Evolutionary conservation across 2,329 filamentous ascomycete genomes (phyloP).

Genomic region (Phyllosticta citribraziliensis): DNA sequence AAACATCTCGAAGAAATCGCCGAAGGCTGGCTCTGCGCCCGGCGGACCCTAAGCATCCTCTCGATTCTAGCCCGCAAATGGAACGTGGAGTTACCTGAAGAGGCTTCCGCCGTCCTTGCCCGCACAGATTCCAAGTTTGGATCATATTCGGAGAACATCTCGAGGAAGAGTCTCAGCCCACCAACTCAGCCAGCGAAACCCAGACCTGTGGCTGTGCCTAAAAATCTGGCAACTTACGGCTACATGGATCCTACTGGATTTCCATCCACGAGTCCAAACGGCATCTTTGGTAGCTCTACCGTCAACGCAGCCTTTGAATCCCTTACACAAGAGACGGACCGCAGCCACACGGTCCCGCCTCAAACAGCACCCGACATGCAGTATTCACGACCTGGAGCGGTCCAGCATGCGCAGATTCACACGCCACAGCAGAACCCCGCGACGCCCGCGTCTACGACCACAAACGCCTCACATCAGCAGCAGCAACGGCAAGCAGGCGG

Average conservation of each 20-base stretch:
- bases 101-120: slow-evolving; percentile 66
- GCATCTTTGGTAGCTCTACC: not conserved
- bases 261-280: not conserved
- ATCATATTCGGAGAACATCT: slow-evolving; percentile 36
- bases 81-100: slow-evolving; percentile 76
- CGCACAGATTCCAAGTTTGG: slow-evolving; percentile 75
- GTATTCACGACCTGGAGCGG: not conserved
- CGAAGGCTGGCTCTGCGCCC: slow-evolving; percentile 85
- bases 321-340: not conserved
- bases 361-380: slow-evolving; percentile 1
- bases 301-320: not conserved
- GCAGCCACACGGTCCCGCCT: slow-evolving; percentile 13
- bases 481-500: slow-evolving; percentile 16
- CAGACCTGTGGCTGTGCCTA: not conserved
- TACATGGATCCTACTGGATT: not conserved
- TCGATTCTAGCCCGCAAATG: slow-evolving; percentile 81
- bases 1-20: slow-evolving; percentile 93
- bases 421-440: not conserved
- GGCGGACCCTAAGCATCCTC: slow-evolving; percentile 75
- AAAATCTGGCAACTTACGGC: slow-evolving; percentile 1
- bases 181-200: slow-evolving; percentile 13
- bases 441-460: not conserved
- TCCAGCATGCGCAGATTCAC: not conserved
- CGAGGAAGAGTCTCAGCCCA: not conserved
- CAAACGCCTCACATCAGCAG: not conserved